These are phyloP conservation scores for Verticillium nubilum DNA, from an alignment of 2,329 filamentous ascomycete species.

Conservation along the genomic window DNA sequence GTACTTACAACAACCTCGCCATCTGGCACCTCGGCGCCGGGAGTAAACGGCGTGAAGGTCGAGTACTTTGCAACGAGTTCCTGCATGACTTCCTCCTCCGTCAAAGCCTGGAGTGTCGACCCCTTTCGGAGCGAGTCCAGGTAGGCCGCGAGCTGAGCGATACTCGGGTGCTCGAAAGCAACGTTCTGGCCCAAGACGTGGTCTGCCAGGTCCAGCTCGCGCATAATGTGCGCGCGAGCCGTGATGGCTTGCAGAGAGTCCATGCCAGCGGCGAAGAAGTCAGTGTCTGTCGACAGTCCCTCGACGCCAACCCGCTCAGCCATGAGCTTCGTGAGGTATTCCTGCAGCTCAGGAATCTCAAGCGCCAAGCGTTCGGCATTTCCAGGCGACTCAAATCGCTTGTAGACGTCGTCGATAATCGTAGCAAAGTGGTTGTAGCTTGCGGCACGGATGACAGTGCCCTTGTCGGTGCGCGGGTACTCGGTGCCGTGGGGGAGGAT, in stretches of 20 bases:
- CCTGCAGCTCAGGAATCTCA: conserved; percentile 17
- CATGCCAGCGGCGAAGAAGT: conserved; percentile 38
- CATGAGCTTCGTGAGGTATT: conserved; percentile 15
- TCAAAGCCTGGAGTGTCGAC: conserved; percentile 7
- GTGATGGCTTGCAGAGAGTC: conserved; percentile 42
- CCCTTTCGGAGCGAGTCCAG: conserved; percentile 17
- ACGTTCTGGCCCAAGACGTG: conserved; percentile 26
- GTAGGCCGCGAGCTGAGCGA: conserved; percentile 26
- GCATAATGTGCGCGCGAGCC: conserved; percentile 32
- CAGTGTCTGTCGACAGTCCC: conserved; percentile 19
- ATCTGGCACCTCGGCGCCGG: conserved; percentile 16
- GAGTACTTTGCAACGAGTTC: conserved; percentile 31
- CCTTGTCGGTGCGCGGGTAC: conserved; percentile 46
- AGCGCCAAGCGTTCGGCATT: conserved; percentile 5
- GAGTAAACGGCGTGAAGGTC: conserved; percentile 17
- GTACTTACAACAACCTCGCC: conserved; percentile 24
- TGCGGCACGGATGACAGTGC: conserved; percentile 38
- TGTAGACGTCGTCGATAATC: conserved; percentile 31
- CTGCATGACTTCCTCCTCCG: conserved; percentile 25
- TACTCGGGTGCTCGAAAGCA: conserved; percentile 34
- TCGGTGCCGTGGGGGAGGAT: conserved; percentile 35
- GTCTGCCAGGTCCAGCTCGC: conserved; percentile 28
- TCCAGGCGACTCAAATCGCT: conserved; percentile 10
- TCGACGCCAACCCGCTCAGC: conserved; percentile 16
- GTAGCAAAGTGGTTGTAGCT: conserved; percentile 37